These are phyloP conservation scores for Cyberlindnera americana DNA, from an alignment of 805 yeast genomes.

Conservation along the genomic window DNA sequence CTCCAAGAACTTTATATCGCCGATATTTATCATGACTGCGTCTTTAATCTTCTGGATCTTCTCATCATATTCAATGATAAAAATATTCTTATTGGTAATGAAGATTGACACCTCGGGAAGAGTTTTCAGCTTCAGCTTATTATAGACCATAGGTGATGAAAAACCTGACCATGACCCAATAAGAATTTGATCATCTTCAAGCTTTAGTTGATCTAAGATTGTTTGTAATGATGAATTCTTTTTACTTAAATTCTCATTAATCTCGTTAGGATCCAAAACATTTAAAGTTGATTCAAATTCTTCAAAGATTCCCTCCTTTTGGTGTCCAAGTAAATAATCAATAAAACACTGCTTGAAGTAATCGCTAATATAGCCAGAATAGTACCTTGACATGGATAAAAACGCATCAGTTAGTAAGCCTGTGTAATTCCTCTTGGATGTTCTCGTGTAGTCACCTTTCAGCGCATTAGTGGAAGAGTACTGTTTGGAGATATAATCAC, in stretches of 20 bases:
- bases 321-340: slow-evolving; percentile 39
- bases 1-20: slow-evolving; percentile 23
- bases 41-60: slow-evolving; percentile 10
- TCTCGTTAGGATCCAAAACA: slow-evolving; percentile 25
- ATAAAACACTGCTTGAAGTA: slow-evolving; percentile 41
- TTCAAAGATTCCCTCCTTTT: slow-evolving; percentile 34
- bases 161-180: slow-evolving; percentile 28
- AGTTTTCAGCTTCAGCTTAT: slow-evolving; percentile 14
- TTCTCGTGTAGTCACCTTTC: slow-evolving; percentile 45
- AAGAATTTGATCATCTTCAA: slow-evolving; percentile 22
- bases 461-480: slow-evolving; percentile 58
- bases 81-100: slow-evolving; percentile 21
- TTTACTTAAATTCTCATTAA: slow-evolving; percentile 22
- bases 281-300: slow-evolving; percentile 38
- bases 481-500: slow-evolving; percentile 61
- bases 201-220: slow-evolving; percentile 15
- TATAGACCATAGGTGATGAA: slow-evolving; percentile 23
- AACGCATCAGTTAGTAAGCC: slow-evolving; percentile 43
- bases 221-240: slow-evolving; percentile 27
- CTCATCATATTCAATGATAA: slow-evolving; percentile 25
- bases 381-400: slow-evolving; percentile 39
- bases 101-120: slow-evolving; percentile 19
- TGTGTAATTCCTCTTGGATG: slow-evolving; percentile 37
- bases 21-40: slow-evolving; percentile 19
- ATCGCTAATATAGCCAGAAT: slow-evolving; percentile 41